Percentiles rank a stretch among this genome's conserved stretches.
Evolutionary conservation across 2,329 filamentous ascomycete species (phyloP).

Genomic region (Rugonectria rugulosa): DNA sequence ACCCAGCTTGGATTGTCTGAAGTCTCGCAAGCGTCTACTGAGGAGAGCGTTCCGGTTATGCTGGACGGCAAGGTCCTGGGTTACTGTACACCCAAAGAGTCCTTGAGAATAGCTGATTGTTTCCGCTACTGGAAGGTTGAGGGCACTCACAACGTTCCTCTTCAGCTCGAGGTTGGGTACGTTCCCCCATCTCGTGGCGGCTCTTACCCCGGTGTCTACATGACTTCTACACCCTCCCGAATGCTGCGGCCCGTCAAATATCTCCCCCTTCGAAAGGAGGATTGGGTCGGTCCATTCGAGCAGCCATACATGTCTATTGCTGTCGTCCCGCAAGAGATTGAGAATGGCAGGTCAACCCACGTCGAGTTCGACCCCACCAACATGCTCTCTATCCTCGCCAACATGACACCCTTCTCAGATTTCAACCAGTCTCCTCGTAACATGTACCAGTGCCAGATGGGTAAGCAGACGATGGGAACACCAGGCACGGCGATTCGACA

Average conservation of each 20-base stretch:
- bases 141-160: conserved; percentile 79
- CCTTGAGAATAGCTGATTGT: conserved; percentile 82
- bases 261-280: conserved; percentile 82
- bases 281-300: conserved; percentile 91
- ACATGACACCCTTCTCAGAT: conserved; percentile 98
- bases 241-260: conserved; percentile 96
- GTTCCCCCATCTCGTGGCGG: conserved; percentile 87
- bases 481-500: conserved; percentile 84
- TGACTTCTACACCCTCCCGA: conserved; percentile 83
- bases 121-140: conserved; percentile 96
- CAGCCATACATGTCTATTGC: conserved; percentile 99
- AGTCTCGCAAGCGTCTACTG: conserved; percentile 77
- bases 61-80: conserved; percentile 90
- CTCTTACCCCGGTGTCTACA: conserved; percentile 96
- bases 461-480: conserved; percentile 99
- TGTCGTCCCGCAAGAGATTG: conserved; percentile 85
- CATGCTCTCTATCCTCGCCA: conserved; percentile 95
- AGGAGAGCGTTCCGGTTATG: conserved; percentile 88
- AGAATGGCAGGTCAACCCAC: conserved; percentile 89
- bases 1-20: conserved; percentile 81
- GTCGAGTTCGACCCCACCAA: conserved; percentile 95
- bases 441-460: conserved; percentile 99
- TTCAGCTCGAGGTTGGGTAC: conserved; percentile 89
- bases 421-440: conserved; percentile 99
- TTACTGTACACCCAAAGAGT: conserved; percentile 87